Conservation (phyloP, 2,329 filamentous ascomycete genomes). For the Aspergillus calidoustus region DNA sequence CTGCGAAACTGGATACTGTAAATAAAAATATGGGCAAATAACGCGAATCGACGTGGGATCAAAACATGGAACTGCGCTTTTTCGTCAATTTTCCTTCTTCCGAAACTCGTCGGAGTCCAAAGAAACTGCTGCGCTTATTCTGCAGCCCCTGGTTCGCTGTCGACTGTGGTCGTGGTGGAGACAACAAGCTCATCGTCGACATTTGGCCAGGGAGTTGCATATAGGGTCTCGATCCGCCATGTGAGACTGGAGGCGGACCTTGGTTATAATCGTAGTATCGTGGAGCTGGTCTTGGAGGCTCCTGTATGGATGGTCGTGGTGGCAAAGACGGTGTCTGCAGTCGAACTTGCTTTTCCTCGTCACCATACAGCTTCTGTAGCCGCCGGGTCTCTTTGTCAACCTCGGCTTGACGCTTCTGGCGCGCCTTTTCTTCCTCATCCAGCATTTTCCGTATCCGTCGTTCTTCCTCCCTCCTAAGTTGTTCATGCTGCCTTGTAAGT, state of each 20-base stretch:
- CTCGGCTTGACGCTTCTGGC: conserved; percentile 53
- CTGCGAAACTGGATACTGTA: background rate
- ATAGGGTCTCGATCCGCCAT: conserved; percentile 15
- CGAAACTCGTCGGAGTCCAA: conserved; percentile 45
- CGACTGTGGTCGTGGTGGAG: conserved; percentile 14
- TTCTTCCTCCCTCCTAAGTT: conserved; percentile 55
- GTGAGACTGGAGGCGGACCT: conserved; percentile 16
- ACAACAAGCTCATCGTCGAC: conserved; percentile 17
- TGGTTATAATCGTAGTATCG: conserved; percentile 24
- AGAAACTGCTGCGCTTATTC: conserved; percentile 52
- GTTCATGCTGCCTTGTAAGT: conserved; percentile 42
- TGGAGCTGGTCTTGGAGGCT: conserved; percentile 20
- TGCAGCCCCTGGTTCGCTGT: conserved; percentile 27
- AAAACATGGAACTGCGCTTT: conserved; percentile 55
- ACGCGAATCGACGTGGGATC: conserved; percentile 11
- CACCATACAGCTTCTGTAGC: conserved; percentile 63
- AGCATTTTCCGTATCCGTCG: conserved; percentile 57
- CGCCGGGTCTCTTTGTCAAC: conserved; percentile 80
- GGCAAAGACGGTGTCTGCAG: conserved; percentile 29
- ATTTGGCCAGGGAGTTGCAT: conserved; percentile 22
- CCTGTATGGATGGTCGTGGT: conserved; percentile 25
- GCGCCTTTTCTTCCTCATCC: conserved; percentile 58
- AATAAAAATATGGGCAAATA: conserved; percentile 6
- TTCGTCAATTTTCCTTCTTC: conserved; percentile 45
- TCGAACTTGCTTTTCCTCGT: conserved; percentile 43